Conservation (phyloP, 108 stramenopile genomes). For the Discostella pseudostelligera region DNA sequence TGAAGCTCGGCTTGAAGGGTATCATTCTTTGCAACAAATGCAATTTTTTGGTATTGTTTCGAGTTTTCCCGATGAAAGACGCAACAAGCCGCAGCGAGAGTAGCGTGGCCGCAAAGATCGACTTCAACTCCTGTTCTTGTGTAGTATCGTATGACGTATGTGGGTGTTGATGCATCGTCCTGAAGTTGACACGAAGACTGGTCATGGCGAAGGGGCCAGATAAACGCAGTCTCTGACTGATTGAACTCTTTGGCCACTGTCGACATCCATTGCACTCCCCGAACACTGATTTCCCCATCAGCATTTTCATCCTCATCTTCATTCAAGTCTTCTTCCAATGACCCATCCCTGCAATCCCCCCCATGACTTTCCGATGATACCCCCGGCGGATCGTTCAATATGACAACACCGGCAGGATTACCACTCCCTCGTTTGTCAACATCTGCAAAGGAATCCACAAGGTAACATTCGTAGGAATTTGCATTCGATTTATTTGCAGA, state of each 20-base stretch:
- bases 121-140: slow-evolving; percentile 80
- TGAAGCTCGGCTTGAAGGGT: slow-evolving; percentile 38
- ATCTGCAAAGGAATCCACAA: slow-evolving; percentile 86
- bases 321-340: slow-evolving; percentile 31
- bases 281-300: slow-evolving; percentile 16
- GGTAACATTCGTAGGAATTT: slow-evolving; percentile 47
- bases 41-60: slow-evolving; percentile 30
- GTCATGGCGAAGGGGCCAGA: slow-evolving; percentile 38
- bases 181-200: not conserved
- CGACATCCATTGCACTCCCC: slow-evolving; percentile 75
- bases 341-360: slow-evolving; percentile 17
- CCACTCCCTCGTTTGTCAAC: slow-evolving; percentile 70
- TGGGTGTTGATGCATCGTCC: not conserved
- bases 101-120: slow-evolving; percentile 92
- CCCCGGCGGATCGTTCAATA: slow-evolving; percentile 50
- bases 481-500: slow-evolving; percentile 7
- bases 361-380: slow-evolving; percentile 19
- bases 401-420: slow-evolving; percentile 95
- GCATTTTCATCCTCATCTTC: slow-evolving; percentile 36
- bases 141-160: slow-evolving; percentile 64
- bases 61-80: slow-evolving; percentile 44
- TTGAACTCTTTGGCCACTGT: slow-evolving; percentile 91
- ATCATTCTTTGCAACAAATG: slow-evolving; percentile 64
- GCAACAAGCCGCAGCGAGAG: slow-evolving; percentile 64
- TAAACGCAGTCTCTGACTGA: slow-evolving; percentile 93